Evolutionary conservation across 805 yeast genomes (phyloP).

Genomic region (Starmerella etchellsii): DNA sequence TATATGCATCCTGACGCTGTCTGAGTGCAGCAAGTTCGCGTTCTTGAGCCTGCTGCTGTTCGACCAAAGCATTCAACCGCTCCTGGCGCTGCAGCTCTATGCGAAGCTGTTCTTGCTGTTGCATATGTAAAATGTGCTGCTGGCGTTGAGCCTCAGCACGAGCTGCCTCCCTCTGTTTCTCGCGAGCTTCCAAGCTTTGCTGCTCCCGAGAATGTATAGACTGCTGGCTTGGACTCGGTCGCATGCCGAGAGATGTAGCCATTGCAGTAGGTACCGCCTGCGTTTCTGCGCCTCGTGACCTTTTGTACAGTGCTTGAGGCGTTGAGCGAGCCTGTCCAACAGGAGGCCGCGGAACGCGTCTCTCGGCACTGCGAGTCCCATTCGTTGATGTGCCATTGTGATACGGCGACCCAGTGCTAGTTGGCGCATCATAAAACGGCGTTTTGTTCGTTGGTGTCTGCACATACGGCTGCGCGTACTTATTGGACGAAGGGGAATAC

Average conservation of each 20-base stretch:
- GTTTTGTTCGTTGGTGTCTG: too few species aligned
- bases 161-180: neutral
- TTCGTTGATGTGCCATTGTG: too few species aligned
- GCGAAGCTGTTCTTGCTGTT: slow-evolving; percentile 10
- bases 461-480: too few species aligned
- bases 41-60: slow-evolving; percentile 4
- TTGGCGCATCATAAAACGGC: too few species aligned
- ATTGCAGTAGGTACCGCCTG: slow-evolving; percentile 9
- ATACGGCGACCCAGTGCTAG: too few species aligned
- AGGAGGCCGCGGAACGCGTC: too few species aligned
- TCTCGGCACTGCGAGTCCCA: too few species aligned
- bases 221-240: slow-evolving; percentile 7
- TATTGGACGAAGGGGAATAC: too few species aligned
- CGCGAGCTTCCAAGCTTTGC: neutral
- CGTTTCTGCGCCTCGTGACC: slow-evolving; percentile 2
- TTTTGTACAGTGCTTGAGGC: slow-evolving; percentile 3
- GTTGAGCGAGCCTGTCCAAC: too few species aligned
- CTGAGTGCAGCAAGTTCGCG: neutral
- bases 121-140: slow-evolving; percentile 5
- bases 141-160: slow-evolving; percentile 8
- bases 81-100: slow-evolving; percentile 4
- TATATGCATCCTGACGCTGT: too few species aligned
- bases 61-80: neutral
- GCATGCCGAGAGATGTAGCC: slow-evolving; percentile 8
- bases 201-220: neutral